Conservation (phyloP, 192 early-diverging fungal genomes). For the Rhizophagus sp. region DNA sequence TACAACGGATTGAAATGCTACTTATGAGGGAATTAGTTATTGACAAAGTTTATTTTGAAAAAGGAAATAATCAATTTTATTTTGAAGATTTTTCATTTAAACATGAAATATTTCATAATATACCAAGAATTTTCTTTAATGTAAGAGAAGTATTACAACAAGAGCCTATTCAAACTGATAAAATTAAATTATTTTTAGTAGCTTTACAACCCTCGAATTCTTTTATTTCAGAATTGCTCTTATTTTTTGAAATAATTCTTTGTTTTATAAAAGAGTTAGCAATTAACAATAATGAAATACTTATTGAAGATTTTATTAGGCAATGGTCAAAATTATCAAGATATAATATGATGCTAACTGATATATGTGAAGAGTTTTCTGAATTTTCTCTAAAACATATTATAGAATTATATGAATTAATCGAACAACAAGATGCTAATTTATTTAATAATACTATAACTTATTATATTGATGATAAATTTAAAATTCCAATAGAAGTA, state of each 20-base stretch:
- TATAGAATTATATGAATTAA: slow-evolving; percentile 28
- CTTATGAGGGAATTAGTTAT: slow-evolving; percentile 8
- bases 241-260: slow-evolving; percentile 20
- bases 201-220: neutral
- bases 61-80: neutral
- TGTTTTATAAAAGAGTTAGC: slow-evolving; percentile 19
- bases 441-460: neutral
- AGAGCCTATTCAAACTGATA: slow-evolving; percentile 18
- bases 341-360: no score
- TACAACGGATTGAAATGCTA: slow-evolving; percentile 17
- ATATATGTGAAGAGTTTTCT: neutral
- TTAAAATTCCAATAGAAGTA: neutral
- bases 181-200: neutral
- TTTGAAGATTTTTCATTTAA: slow-evolving; percentile 10
- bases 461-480: slow-evolving; percentile 6
- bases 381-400: slow-evolving; percentile 15
- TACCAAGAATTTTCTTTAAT: neutral
- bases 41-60: slow-evolving; percentile 14
- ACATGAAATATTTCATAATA: slow-evolving; percentile 18
- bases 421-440: slow-evolving; percentile 28
- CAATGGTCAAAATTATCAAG: slow-evolving; percentile 26
- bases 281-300: neutral
- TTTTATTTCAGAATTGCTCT: slow-evolving; percentile 1
- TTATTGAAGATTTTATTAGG: slow-evolving; percentile 21
- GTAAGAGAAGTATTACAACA: slow-evolving; percentile 9